Base-by-base conservation (phyloP, 495 filamentous ascomycete genomes). In the Amniculicola lignicola region DNA sequence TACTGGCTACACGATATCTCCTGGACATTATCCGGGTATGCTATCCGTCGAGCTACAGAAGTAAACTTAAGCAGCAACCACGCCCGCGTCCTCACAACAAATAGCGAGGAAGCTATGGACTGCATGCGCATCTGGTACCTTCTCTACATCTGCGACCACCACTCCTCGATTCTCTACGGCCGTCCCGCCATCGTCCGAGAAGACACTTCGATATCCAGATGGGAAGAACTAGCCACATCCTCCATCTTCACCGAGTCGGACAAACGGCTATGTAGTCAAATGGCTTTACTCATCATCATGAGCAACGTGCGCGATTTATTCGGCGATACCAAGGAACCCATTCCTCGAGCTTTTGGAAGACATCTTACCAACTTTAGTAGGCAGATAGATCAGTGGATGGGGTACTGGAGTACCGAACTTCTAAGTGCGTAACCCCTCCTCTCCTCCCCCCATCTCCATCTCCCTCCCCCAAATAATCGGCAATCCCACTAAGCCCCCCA, bases 1-100 rank as follows among this genome's bases (percentile, higher is more conserved):
- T 81, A 80, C 48, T 81, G 78, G 78, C 70, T 81, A 46, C 71
- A 73, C 7, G 77, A 78, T 60, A 72, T 81, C 22, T 77, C 74
- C 55, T 81, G 78, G 78, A 79, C 77, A 47, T 64, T 78, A n/a
- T 78, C 76, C 22, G 78, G 77, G 2, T 76, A 78, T 56, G 77
- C 77, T 2, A 76, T 81, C 4, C 77, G 78, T n/a, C 78, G 79
- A 46, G 77, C 77, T 1, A 80, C 77, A 0, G 78, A 81, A 56
- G 70, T 73, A 25, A 72, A 74, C 33, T 61, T 81, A 4, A 77
- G 78, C 38, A 74, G 73, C 42, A 77, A 72, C 41, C 76, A 76
- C 46, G 72, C 75, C 23, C 74, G 74, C 46, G 67, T 79, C 61
- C 72, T 74, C 12, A 69, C 62, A 70, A 44, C 63, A 42, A 27